phyloP scores from a whole-genome alignment of 1,139 yeast species.

The Hansenula lynferdii region DNA sequence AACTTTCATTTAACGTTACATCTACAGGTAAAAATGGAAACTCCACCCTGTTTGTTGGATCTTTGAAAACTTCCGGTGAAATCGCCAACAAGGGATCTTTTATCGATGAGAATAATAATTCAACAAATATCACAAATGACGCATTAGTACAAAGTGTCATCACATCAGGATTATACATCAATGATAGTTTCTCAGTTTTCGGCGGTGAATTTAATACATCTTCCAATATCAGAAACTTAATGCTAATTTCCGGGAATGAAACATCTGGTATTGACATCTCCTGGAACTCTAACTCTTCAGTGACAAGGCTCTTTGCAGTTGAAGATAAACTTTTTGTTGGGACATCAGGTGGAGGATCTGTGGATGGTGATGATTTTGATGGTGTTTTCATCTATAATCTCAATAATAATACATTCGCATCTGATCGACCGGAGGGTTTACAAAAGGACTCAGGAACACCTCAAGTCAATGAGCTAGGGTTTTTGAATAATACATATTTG shows the following conservation, averaged over 20 bases:
- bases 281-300: conserved; percentile 13
- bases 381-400: conserved; percentile 54
- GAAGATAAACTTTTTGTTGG: conserved; percentile 35
- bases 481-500: conserved; percentile 34
- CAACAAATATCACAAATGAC: conserved; percentile 15
- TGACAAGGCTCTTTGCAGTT: conserved; percentile 12
- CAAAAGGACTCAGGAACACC: conserved; percentile 22
- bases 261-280: conserved; percentile 25
- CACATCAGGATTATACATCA: conserved; percentile 33
- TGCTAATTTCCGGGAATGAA: conserved; percentile 25
- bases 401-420: conserved; percentile 10
- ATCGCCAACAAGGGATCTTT: conserved; percentile 14
- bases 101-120: conserved; percentile 6
- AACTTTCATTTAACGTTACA: conserved; percentile 24
- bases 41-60: conserved; percentile 18
- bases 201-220: conserved; percentile 45
- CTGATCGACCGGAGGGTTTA: conserved; percentile 11
- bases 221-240: conserved; percentile 31
- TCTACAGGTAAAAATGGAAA: conserved; percentile 24
- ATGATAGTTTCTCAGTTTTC: conserved; percentile 44
- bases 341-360: conserved; percentile 21
- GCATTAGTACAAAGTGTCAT: conserved; percentile 8
- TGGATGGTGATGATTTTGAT: conserved; percentile 25
- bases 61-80: conserved; percentile 12
- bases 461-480: conserved; percentile 47